These are phyloP conservation scores for Saururus chinensis DNA, from an alignment of 164 flowering plant species.

Conservation along the genomic window DNA sequence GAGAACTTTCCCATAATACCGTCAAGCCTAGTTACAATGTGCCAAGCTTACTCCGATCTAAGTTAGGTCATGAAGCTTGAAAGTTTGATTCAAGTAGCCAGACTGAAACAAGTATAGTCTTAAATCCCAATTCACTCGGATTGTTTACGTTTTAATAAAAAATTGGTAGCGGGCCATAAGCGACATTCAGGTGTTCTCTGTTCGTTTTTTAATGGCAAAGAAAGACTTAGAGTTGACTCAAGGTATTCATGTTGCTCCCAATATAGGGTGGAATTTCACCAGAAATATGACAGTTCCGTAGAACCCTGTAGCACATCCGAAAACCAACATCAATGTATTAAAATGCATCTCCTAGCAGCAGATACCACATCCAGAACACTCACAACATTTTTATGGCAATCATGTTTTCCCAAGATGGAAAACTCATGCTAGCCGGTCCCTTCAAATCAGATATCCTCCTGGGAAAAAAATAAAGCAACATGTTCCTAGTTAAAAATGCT, in stretches of 20 bases:
- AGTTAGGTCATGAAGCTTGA: too few relatives aligned
- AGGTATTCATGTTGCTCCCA: conserved; percentile 12
- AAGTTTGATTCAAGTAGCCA: too few relatives aligned
- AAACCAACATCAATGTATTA: too few relatives aligned
- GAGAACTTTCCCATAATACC: too few relatives aligned
- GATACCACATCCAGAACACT: conserved; percentile 15
- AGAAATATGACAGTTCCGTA: not conserved
- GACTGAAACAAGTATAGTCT: too few relatives aligned
- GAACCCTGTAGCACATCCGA: not conserved
- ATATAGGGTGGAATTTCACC: conserved; percentile 11
- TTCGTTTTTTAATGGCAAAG: too few relatives aligned
- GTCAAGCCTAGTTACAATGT: too few relatives aligned
- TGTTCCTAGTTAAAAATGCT: not conserved
- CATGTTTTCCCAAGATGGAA: conserved; percentile 35
- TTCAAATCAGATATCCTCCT: conserved; percentile 67
- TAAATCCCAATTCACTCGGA: too few relatives aligned
- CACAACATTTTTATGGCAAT: conserved; percentile 34
- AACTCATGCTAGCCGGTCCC: conserved; percentile 27
- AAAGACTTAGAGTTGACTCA: not conserved
- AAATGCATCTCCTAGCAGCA: too few relatives aligned
- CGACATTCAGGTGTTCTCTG: too few relatives aligned
- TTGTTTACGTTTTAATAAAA: conserved; percentile 17
- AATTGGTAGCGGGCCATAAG: too few relatives aligned
- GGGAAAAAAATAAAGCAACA: conserved; percentile 1
- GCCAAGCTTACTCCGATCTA: too few relatives aligned